Evolutionary conservation across 1,284 basidiomycete genomes (phyloP).

Genomic region (Rugiboletus extremiorientalis): DNA sequence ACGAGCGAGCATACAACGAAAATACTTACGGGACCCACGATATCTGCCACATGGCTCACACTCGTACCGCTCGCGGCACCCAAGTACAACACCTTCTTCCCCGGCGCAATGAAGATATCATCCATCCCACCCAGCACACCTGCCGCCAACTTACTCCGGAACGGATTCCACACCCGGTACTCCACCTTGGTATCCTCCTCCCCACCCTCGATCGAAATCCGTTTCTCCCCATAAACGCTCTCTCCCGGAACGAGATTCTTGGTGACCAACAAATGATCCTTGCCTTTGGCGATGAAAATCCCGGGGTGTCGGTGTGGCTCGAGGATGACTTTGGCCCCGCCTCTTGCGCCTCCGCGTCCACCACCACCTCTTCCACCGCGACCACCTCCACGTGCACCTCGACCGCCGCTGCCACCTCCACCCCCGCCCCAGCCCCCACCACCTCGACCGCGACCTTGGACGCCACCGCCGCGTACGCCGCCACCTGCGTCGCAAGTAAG

Average conservation of each 20-base stretch:
- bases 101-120: conserved; percentile 91
- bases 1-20: conserved; percentile 7
- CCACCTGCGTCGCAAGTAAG: conserved; percentile 20
- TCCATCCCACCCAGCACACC: conserved; percentile 97
- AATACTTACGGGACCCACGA: conserved; percentile 86
- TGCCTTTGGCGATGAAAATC: conserved; percentile 92
- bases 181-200: conserved; percentile 89
- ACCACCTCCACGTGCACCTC: conserved; percentile 42
- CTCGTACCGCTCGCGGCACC: conserved; percentile 97
- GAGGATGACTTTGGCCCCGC: conserved; percentile 85
- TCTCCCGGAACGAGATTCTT: conserved; percentile 98
- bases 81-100: conserved; percentile 96
- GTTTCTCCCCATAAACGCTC: conserved; percentile 98
- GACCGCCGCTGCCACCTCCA: too few species aligned
- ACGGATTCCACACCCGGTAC: conserved; percentile 99
- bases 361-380: conserved; percentile 39
- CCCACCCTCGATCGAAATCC: conserved; percentile 80
- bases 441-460: conserved; percentile 26
- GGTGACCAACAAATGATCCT: conserved; percentile 97
- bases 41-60: conserved; percentile 98
- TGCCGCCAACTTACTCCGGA: conserved; percentile 95
- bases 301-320: conserved; percentile 96
- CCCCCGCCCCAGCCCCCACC: conserved; percentile 25
- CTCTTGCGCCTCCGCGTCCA: conserved; percentile 59
- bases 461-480: conserved; percentile 30